Evolutionary conservation across 129 eudicot genomes (phyloP).

Genomic region (Lactuca sativa): DNA sequence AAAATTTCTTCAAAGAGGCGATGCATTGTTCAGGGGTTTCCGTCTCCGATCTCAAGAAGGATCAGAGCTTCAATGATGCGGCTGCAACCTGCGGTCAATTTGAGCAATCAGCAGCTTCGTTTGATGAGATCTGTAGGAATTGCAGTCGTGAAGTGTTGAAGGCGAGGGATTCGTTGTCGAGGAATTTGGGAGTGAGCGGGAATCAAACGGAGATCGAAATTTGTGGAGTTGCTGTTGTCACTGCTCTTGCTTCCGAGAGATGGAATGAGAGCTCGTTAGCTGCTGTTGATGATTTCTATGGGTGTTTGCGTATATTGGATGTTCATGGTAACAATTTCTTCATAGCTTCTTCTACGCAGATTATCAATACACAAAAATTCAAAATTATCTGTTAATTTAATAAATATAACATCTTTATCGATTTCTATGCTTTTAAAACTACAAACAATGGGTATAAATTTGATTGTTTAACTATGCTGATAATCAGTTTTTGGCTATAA

Average conservation of each 20-base stretch:
- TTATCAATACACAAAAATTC: no score
- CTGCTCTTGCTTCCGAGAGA: slow-evolving; percentile 37
- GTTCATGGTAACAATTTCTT: slow-evolving; percentile 32
- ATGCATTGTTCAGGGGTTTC: slow-evolving; percentile 37
- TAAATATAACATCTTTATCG: no score
- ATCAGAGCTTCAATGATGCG: slow-evolving; percentile 12
- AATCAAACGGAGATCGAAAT: slow-evolving; percentile 37
- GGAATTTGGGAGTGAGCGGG: not conserved
- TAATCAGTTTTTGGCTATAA: no score
- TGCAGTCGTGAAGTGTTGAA: slow-evolving; percentile 40
- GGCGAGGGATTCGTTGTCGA: slow-evolving; percentile 31
- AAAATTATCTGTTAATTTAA: no score
- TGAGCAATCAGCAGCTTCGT: slow-evolving; percentile 7
- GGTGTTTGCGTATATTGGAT: slow-evolving; percentile 40
- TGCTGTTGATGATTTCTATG: slow-evolving; percentile 34
- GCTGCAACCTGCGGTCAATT: slow-evolving; percentile 21
- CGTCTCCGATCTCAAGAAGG: not conserved
- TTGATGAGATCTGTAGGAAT: slow-evolving; percentile 36
- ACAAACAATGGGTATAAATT: no score
- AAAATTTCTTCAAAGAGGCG: slow-evolving; percentile 25
- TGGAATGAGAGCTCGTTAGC: slow-evolving; percentile 30
- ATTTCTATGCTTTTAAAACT: no score
- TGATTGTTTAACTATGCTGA: no score
- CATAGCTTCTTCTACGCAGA: not conserved
- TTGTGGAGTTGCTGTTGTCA: slow-evolving; percentile 57